phyloP scores from a whole-genome alignment of 805 yeast species.

The Cyberlindnera veronae region DNA sequence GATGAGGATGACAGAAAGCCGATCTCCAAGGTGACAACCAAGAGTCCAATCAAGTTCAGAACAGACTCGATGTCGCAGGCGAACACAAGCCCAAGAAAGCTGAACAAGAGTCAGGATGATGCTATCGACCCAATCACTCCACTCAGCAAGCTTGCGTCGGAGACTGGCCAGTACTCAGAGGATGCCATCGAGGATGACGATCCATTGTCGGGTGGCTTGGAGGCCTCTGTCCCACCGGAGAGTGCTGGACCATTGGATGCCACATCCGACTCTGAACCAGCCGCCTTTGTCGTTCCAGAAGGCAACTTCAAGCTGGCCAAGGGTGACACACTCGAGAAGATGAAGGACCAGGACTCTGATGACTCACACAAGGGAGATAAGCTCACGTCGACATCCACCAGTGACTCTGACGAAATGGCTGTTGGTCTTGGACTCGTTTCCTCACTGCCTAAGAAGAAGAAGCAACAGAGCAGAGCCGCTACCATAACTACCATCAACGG shows the following conservation, averaged over 20 bases:
- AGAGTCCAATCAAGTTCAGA: slow-evolving; percentile 17
- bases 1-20: slow-evolving; percentile 9
- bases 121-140: slow-evolving; percentile 24
- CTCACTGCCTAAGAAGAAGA: slow-evolving; percentile 17
- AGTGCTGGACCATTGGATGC: no score
- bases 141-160: slow-evolving; percentile 2
- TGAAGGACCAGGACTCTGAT: slow-evolving; percentile 2
- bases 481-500: not conserved
- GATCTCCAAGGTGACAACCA: slow-evolving; percentile 1
- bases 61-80: slow-evolving; percentile 19
- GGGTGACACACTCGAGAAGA: slow-evolving; percentile 2
- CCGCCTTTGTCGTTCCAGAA: slow-evolving; percentile 22
- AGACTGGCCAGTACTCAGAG: not conserved
- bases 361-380: slow-evolving; percentile 20
- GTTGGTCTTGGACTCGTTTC: slow-evolving; percentile 26
- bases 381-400: slow-evolving; percentile 19
- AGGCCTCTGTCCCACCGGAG: no score
- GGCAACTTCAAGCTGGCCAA: slow-evolving; percentile 19
- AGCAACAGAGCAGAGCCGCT: slow-evolving; percentile 19
- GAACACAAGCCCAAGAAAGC: slow-evolving; percentile 10
- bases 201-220: slow-evolving; percentile 10
- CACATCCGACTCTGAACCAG: slow-evolving; percentile 17
- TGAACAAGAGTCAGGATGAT: slow-evolving; percentile 11
- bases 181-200: slow-evolving; percentile 18
- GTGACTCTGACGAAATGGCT: slow-evolving; percentile 27